phyloP scores from a whole-genome alignment of 352 stramenopile genomes.

The Globisporangium radiosum region DNA sequence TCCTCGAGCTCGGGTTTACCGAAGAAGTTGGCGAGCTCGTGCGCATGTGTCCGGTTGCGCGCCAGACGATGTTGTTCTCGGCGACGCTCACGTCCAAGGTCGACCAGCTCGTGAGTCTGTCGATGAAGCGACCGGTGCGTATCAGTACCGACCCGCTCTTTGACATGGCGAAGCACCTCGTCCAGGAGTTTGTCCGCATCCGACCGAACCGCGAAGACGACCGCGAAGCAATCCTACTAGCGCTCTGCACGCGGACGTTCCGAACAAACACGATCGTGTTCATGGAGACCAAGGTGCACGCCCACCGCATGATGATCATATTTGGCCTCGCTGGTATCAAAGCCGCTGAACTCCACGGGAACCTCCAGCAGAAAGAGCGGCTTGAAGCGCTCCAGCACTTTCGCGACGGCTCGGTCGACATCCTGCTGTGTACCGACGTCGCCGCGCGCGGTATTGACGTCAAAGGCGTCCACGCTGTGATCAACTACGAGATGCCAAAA shows the following conservation, averaged over 20 bases:
- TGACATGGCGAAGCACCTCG: slow-evolving; percentile 93
- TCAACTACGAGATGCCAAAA: slow-evolving; percentile 99
- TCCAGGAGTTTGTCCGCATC: slow-evolving; percentile 99
- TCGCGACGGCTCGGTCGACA: slow-evolving; percentile 90
- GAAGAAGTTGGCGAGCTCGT: slow-evolving; percentile 96
- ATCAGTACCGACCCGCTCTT: slow-evolving; percentile 92
- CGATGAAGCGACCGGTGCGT: slow-evolving; percentile 94
- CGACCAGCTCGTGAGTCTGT: slow-evolving; percentile 95
- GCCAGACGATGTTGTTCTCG: slow-evolving; percentile 99
- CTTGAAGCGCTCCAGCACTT: slow-evolving; percentile 96
- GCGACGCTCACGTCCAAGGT: slow-evolving; percentile 98
- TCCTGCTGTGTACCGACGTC: slow-evolving; percentile 98
- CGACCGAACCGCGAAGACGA: slow-evolving; percentile 87
- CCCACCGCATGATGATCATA: slow-evolving; percentile 96
- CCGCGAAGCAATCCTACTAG: slow-evolving; percentile 94
- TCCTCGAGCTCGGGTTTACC: slow-evolving; percentile 98
- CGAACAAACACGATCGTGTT: slow-evolving; percentile 97
- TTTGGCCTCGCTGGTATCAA: slow-evolving; percentile 95
- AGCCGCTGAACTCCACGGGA: slow-evolving; percentile 97
- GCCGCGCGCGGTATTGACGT: slow-evolving; percentile 98
- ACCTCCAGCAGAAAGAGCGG: slow-evolving; percentile 95
- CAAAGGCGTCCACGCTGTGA: slow-evolving; percentile 94
- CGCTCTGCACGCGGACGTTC: slow-evolving; percentile 94
- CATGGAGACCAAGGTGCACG: slow-evolving; percentile 97
- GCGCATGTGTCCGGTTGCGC: slow-evolving; percentile 90